phyloP scores from a whole-genome alignment of 352 stramenopile species.

The Pythium coloratum region DNA sequence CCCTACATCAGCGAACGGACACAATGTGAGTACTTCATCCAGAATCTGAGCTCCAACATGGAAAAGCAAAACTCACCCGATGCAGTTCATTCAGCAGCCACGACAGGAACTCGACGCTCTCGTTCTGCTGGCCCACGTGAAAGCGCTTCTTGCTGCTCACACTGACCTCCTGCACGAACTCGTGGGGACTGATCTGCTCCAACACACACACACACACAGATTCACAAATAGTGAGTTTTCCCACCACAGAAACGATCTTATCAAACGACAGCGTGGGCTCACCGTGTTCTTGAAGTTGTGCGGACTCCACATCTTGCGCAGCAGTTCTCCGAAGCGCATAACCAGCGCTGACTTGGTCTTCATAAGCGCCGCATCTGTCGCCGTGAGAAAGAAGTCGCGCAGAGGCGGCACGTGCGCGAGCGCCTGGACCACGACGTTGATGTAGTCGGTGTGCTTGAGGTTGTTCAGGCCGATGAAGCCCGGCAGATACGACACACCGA shows the following conservation, averaged over 20 bases:
- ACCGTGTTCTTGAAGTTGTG: constrained; percentile 98
- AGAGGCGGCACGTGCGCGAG: constrained; percentile 95
- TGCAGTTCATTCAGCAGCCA: constrained; percentile 97
- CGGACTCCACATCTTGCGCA: constrained; percentile 98
- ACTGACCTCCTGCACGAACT: constrained; percentile 95
- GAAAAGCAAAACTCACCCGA: constrained; percentile 39
- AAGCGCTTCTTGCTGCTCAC: constrained; percentile 97
- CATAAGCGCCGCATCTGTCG: constrained; percentile 35
- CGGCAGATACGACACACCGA: constrained; percentile 96
- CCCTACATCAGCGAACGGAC: constrained; percentile 38
- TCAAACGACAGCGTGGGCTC: constrained; percentile 23
- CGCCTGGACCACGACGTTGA: constrained; percentile 97
- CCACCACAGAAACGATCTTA: background rate
- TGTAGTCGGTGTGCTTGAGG: constrained; percentile 97
- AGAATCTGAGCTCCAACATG: background rate
- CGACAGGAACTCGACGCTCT: constrained; percentile 95
- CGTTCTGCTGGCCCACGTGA: constrained; percentile 91
- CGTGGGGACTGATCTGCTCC: constrained; percentile 91
- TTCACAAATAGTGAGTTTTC: background rate
- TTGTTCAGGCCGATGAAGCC: constrained; percentile 99
- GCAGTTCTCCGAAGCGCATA: constrained; percentile 93
- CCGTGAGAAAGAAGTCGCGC: constrained; percentile 92
- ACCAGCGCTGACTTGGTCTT: constrained; percentile 86
- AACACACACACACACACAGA: constrained; percentile 1
- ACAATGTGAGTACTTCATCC: background rate